phyloP scores from a whole-genome alignment of 352 stramenopile species.

The Phytophthora tentaculata region DNA sequence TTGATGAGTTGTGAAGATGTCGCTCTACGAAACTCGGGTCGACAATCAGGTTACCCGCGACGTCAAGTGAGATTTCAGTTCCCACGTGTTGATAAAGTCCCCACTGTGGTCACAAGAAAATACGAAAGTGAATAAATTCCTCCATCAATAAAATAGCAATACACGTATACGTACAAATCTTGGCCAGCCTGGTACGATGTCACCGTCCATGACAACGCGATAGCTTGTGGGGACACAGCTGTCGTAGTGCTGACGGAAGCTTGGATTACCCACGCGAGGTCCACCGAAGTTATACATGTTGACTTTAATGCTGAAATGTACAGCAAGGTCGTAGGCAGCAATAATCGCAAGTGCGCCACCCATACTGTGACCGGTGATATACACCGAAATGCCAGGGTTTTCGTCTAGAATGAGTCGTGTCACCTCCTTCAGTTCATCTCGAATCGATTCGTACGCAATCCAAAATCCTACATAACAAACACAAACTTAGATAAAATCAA shows the following conservation, averaged over 20 bases:
- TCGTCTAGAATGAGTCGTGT: constrained; percentile 82
- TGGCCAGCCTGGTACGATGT: constrained; percentile 78
- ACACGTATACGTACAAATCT: constrained; percentile 60
- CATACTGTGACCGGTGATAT: constrained; percentile 93
- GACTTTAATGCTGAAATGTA: constrained; percentile 87
- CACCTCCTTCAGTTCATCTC: constrained; percentile 78
- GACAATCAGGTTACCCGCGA: constrained; percentile 80
- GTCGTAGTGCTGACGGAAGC: constrained; percentile 81
- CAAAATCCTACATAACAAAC: constrained; percentile 67
- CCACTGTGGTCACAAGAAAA: constrained; percentile 45
- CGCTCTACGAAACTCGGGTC: constrained; percentile 85
- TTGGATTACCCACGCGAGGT: constrained; percentile 85
- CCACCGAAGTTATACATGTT: constrained; percentile 92
- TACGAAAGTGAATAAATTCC: constrained; percentile 9
- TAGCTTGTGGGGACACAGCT: constrained; percentile 80
- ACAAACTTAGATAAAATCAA: constrained; percentile 14
- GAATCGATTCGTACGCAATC: constrained; percentile 84
- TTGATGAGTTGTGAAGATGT: constrained; percentile 71
- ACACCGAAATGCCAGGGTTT: constrained; percentile 87
- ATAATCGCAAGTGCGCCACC: constrained; percentile 91
- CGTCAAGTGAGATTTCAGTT: constrained; percentile 72
- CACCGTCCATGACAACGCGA: constrained; percentile 82
- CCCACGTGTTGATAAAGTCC: constrained; percentile 80
- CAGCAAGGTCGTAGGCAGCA: constrained; percentile 83
- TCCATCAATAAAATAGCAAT: constrained; percentile 3